Evolutionary conservation across 2,329 filamentous ascomycete species (phyloP), one percentile per base, ranked within the genome.

Genomic region (Cladophialophora immunda): DNA sequence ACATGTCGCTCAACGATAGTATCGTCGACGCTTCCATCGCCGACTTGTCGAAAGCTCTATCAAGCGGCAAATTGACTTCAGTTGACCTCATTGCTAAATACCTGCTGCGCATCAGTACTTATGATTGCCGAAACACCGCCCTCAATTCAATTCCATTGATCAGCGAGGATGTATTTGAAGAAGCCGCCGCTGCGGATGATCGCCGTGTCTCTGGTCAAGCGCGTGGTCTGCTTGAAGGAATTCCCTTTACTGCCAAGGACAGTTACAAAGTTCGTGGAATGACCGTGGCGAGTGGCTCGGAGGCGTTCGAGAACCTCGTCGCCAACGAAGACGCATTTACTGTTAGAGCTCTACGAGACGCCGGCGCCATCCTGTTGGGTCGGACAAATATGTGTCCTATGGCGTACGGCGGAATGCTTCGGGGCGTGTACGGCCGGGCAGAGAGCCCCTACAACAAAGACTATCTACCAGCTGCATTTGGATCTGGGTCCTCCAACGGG

Each of bases 351-450:
- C 76, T 89, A 5, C 78, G 81, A 3, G 76, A 80, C 30, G 83
- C 84, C 1, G 85, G 85, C 1, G 84, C 81, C 0, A 76, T 87
- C 0, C 74, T 86, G 22, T 76, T 87, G 0, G 87, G 86, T 0
- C 81, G 82, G 53, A 87, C 86, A 0, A 89, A 88, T 64, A 86
- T 88, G 82, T 86, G 84, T 0, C 83, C 86, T 0, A 87, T 88
- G 84, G 86, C 86, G 11, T 82, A 83, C 25, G 85, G 85, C 0
- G 86, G 86, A 0, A 86, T 86, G 81, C 85, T 87, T 66, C 78
- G 86, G 7, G 86, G 86, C 0, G 68, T 85, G 0, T 87, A 86
- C 66, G 86, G 86, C 0, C 79, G 86, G 2, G 84, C 86, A 0
- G 85, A 87, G 71, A 85, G 81, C 27, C 85, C 86, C 0, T 88